Percentiles rank a stretch among this genome's conserved stretches.
phyloP scores from a whole-genome alignment of 306 rosid species.

The Rosa chinensis region DNA sequence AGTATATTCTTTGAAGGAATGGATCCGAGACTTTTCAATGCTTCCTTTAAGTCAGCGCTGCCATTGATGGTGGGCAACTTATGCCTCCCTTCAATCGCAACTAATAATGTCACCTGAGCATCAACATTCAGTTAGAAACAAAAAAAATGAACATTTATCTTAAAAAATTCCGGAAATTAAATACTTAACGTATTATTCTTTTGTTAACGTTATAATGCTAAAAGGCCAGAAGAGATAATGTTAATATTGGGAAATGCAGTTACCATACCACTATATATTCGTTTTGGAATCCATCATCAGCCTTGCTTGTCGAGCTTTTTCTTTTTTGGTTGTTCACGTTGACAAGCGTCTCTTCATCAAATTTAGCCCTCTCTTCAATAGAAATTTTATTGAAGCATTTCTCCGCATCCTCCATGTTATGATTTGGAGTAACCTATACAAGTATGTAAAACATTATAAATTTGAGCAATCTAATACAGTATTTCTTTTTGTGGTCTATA shows the following conservation, averaged over 20 bases:
- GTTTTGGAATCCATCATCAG: slow-evolving; percentile 75
- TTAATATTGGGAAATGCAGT: neutral
- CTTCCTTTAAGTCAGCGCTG: slow-evolving; percentile 84
- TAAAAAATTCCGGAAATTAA: no score
- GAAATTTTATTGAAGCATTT: slow-evolving; percentile 89
- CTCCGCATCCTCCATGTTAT: slow-evolving; percentile 81
- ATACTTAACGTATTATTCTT: no score
- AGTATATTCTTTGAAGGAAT: slow-evolving; percentile 75
- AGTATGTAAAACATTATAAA: slow-evolving; percentile 25
- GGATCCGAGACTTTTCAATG: slow-evolving; percentile 86
- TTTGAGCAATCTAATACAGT: no score
- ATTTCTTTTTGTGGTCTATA: no score
- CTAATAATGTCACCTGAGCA: slow-evolving; percentile 79
- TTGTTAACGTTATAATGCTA: neutral
- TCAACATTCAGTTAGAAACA: neutral
- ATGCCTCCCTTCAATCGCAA: slow-evolving; percentile 88
- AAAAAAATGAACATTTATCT: neutral
- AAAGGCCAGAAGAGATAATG: neutral
- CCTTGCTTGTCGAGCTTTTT: slow-evolving; percentile 60
- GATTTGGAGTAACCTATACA: slow-evolving; percentile 71
- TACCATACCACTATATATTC: slow-evolving; percentile 89
- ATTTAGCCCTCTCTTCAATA: slow-evolving; percentile 94
- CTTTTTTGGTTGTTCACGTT: slow-evolving; percentile 81
- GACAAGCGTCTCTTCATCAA: slow-evolving; percentile 94
- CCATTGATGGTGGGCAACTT: slow-evolving; percentile 86